Percentiles rank a stretch among this genome's conserved stretches.
These are phyloP conservation scores for Nasturtium officinale DNA, from an alignment of 345 rosid species.

Conservation along the genomic window DNA sequence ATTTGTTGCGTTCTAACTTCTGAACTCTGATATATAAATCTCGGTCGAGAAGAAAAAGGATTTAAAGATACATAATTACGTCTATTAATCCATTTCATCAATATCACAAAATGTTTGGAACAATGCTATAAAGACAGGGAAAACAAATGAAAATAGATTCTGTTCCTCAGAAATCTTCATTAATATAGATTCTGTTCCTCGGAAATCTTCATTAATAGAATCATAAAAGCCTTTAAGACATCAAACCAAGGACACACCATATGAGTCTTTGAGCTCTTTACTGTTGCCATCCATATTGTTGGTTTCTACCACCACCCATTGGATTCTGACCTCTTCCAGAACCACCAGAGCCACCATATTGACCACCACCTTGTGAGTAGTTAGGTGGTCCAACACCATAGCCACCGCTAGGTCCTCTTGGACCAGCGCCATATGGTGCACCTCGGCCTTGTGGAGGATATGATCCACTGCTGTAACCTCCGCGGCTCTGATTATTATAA, in stretches of 20 bases:
- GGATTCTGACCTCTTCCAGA: conserved; percentile 79
- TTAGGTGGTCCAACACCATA: conserved; percentile 78
- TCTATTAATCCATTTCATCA: conserved; percentile 45
- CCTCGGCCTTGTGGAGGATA: conserved; percentile 86
- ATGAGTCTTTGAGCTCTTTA: conserved; percentile 29
- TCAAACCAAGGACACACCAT: conserved; percentile 17
- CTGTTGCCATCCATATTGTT: conserved; percentile 84
- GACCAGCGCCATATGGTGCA: conserved; percentile 74
- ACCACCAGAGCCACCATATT: conserved; percentile 66
- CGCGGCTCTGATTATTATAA: conserved; percentile 52
- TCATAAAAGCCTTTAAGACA: conserved; percentile 22
- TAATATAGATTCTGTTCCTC: not conserved
- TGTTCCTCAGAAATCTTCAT: not conserved
- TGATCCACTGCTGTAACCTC: conserved; percentile 72
- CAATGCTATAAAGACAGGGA: conserved; percentile 54
- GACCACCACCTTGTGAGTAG: conserved; percentile 76
- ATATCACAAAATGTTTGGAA: conserved; percentile 66
- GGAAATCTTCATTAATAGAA: conserved; percentile 8
- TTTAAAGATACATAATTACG: conserved; percentile 50
- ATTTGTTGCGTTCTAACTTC: conserved; percentile 43
- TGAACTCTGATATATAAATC: conserved; percentile 3
- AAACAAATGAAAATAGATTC: conserved; percentile 17
- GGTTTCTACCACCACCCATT: conserved; percentile 89
- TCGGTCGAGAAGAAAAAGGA: not conserved
- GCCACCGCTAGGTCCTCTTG: conserved; percentile 64